Conservation (phyloP, 768 basidiomycete genomes). For the Tylopilus balloui region DNA sequence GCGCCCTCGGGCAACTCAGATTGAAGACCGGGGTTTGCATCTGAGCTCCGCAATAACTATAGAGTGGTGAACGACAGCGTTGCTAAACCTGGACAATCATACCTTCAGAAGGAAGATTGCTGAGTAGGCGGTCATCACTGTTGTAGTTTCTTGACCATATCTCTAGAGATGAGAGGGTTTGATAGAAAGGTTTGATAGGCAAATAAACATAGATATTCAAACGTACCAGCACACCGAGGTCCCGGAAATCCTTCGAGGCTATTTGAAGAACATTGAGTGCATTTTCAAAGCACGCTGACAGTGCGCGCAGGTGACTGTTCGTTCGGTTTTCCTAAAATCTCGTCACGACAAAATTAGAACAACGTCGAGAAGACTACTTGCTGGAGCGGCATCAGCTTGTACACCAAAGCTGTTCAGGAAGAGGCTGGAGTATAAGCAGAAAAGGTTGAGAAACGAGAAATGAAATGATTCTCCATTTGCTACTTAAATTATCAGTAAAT, state of each 20-base stretch:
- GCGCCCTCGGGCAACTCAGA: slow-evolving; percentile 59
- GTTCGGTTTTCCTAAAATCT: slow-evolving; percentile 48
- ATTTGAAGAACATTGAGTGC: slow-evolving; percentile 69
- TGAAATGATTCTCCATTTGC: slow-evolving; percentile 76
- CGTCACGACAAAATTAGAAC: neutral
- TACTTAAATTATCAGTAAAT: slow-evolving; percentile 25
- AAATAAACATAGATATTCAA: slow-evolving; percentile 31
- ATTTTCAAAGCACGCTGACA: slow-evolving; percentile 69
- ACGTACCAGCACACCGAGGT: slow-evolving; percentile 69
- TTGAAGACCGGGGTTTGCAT: slow-evolving; percentile 51
- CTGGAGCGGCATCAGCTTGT: slow-evolving; percentile 55
- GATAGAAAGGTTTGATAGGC: neutral
- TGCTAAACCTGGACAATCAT: slow-evolving; percentile 9
- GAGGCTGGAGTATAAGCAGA: slow-evolving; percentile 72
- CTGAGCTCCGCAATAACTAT: slow-evolving; percentile 67
- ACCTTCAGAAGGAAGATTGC: slow-evolving; percentile 79
- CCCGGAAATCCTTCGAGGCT: slow-evolving; percentile 67
- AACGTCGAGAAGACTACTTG: slow-evolving; percentile 30
- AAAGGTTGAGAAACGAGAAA: slow-evolving; percentile 67
- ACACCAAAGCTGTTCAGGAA: slow-evolving; percentile 85
- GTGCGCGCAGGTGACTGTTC: slow-evolving; percentile 60
- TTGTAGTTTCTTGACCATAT: slow-evolving; percentile 80
- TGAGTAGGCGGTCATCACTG: slow-evolving; percentile 83
- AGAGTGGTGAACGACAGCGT: slow-evolving; percentile 2
- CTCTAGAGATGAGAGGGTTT: too few relatives aligned